A percentile compares a stretch with the other conserved stretches of the same genome.
Evolutionary conservation across 805 yeast genomes (phyloP).

Genomic region (Starmerella vaccinii): DNA sequence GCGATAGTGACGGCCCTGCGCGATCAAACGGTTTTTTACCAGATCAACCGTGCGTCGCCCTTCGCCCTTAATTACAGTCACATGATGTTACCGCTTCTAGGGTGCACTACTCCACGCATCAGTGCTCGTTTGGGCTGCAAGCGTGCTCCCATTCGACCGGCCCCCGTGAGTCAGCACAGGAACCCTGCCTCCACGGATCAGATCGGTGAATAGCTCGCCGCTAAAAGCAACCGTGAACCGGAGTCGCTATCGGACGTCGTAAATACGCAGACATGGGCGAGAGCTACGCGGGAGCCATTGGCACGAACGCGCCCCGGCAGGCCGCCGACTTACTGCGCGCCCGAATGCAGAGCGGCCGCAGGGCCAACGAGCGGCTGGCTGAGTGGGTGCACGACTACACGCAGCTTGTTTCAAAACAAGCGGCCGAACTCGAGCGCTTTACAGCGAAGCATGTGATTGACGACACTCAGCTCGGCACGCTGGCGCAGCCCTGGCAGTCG

Average conservation of each 20-base stretch:
- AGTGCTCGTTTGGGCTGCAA: background rate
- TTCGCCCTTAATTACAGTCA: slow-evolving; percentile 3
- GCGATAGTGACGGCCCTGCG: background rate
- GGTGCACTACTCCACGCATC: background rate
- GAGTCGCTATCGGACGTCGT: background rate
- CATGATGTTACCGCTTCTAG: background rate
- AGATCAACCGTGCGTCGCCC: background rate
- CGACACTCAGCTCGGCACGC: slow-evolving; percentile 25
- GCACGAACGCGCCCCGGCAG: slow-evolving; percentile 38
- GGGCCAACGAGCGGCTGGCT: slow-evolving; percentile 51
- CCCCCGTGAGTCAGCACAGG: slow-evolving; percentile 4
- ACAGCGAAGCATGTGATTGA: slow-evolving; percentile 17
- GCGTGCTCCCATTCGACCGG: slow-evolving; percentile 1
- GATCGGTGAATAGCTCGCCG: slow-evolving; percentile 2
- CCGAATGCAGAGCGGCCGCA: slow-evolving; percentile 45
- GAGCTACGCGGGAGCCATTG: slow-evolving; percentile 24
- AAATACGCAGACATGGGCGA: slow-evolving; percentile 12
- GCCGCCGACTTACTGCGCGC: slow-evolving; percentile 51
- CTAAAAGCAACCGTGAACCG: background rate
- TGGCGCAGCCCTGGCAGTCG: slow-evolving; percentile 28
- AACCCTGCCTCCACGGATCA: slow-evolving; percentile 9
- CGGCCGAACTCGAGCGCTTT: slow-evolving; percentile 37
- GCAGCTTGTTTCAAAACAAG: slow-evolving; percentile 39
- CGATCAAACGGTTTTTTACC: background rate
- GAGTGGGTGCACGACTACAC: slow-evolving; percentile 49